These are phyloP conservation scores for Plasmopara viticola DNA, from an alignment of 352 stramenopile genomes.

Conservation along the genomic window DNA sequence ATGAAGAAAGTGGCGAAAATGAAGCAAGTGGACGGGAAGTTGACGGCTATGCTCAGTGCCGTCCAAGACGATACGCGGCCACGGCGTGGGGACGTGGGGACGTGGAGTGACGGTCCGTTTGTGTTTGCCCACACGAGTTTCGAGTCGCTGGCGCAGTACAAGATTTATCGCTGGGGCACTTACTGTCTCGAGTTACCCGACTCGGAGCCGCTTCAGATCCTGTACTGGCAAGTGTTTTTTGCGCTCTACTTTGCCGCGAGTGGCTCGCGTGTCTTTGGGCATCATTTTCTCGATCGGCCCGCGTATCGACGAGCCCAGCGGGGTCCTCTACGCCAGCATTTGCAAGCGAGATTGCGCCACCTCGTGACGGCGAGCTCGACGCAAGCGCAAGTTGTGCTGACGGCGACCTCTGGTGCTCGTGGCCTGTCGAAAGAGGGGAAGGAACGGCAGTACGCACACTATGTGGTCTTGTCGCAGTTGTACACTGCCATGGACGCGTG, in stretches of 20 bases:
- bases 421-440: conserved; percentile 24
- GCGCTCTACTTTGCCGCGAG: conserved; percentile 58
- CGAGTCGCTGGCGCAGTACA: conserved; percentile 56
- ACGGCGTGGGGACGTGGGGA: no score
- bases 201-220: conserved; percentile 38
- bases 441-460: conserved; percentile 46
- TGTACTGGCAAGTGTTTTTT: conserved; percentile 74
- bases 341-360: conserved; percentile 48
- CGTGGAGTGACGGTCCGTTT: conserved; percentile 7
- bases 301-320: conserved; percentile 28
- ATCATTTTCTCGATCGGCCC: conserved; percentile 53
- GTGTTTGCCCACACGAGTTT: conserved; percentile 45
- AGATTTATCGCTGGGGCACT: conserved; percentile 63
- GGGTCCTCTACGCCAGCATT: conserved; percentile 39
- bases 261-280: conserved; percentile 46
- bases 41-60: conserved; percentile 37
- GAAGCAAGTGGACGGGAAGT: conserved; percentile 51
- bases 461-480: conserved; percentile 51
- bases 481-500: conserved; percentile 84
- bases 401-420: conserved; percentile 21
- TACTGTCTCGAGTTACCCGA: conserved; percentile 57
- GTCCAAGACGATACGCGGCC: conserved; percentile 12
- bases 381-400: conserved; percentile 57
- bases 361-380: conserved; percentile 60
- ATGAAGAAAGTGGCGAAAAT: conserved; percentile 81